These are phyloP conservation scores for Nyssa sinensis DNA, from an alignment of 148 eudicot species.

Conservation along the genomic window DNA sequence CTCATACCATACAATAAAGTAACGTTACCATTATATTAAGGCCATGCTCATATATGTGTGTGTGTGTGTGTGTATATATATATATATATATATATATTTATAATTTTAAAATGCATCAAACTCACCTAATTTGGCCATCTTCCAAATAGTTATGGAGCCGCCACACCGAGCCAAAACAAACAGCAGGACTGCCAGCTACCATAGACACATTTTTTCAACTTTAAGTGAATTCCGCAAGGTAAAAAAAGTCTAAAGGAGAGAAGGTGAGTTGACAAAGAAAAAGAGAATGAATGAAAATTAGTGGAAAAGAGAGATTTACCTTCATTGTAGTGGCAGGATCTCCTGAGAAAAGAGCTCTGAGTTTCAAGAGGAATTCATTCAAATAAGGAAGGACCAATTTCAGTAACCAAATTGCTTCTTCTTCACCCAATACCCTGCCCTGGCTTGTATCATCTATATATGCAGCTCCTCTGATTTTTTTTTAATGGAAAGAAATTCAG, in stretches of 20 bases:
- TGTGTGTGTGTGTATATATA: too few species aligned
- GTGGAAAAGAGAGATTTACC: conserved; percentile 28
- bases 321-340: conserved; percentile 87
- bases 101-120: too few species aligned
- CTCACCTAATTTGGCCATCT: conserved; percentile 71
- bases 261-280: not conserved
- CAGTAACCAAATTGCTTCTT: conserved; percentile 67
- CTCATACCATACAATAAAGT: too few species aligned
- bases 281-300: not conserved
- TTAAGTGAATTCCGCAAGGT: conserved; percentile 4
- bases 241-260: not conserved
- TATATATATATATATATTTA: not conserved
- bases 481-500: not conserved
- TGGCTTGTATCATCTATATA: conserved; percentile 27
- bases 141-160: conserved; percentile 77
- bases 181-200: conserved; percentile 71
- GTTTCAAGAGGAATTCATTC: conserved; percentile 60
- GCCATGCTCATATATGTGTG: too few species aligned
- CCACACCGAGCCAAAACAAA: conserved; percentile 82
- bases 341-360: conserved; percentile 74
- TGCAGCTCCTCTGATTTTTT: conserved; percentile 37
- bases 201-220: conserved; percentile 15
- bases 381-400: conserved; percentile 63
- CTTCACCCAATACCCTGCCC: conserved; percentile 55
- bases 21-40: too few species aligned